Evolutionary conservation across 2,329 filamentous ascomycete genomes (phyloP).

Genomic region (Lecanicillium sp.): DNA sequence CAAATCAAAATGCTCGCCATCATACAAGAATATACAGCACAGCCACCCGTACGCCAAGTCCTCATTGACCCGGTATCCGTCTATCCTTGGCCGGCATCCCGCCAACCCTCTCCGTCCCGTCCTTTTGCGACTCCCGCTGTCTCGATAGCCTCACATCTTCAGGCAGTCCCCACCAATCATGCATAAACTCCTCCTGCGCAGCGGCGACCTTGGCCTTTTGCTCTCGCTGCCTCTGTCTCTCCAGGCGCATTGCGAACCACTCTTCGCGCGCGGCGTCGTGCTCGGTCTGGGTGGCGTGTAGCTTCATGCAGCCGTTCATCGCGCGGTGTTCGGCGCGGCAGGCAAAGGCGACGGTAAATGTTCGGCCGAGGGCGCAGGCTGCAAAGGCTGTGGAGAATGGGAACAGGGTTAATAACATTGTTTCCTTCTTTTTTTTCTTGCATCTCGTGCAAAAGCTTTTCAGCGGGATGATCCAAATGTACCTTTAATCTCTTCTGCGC

Average conservation of each 20-base stretch:
- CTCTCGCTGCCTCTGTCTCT: slow-evolving; percentile 61
- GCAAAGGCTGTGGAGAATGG: slow-evolving; percentile 64
- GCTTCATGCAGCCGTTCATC: slow-evolving; percentile 94
- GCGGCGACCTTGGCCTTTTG: slow-evolving; percentile 49
- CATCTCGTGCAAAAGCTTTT: neutral
- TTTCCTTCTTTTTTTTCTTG: neutral
- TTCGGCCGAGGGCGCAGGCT: slow-evolving; percentile 77
- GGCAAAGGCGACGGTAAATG: slow-evolving; percentile 77
- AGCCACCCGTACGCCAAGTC: no score
- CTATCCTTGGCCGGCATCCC: slow-evolving; percentile 38
- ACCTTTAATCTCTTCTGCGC: slow-evolving; percentile 74
- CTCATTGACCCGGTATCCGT: slow-evolving; percentile 6
- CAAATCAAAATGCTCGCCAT: slow-evolving; percentile 4
- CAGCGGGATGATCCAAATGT: slow-evolving; percentile 12
- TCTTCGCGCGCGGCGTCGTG: slow-evolving; percentile 85
- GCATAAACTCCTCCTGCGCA: slow-evolving; percentile 56
- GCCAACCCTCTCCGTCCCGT: slow-evolving; percentile 42
- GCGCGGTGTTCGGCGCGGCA: slow-evolving; percentile 70
- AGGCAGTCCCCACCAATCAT: slow-evolving; percentile 60
- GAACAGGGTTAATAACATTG: neutral
- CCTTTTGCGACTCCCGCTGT: slow-evolving; percentile 43
- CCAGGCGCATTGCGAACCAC: slow-evolving; percentile 76
- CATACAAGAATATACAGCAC: no score
- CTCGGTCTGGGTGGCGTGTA: slow-evolving; percentile 74
- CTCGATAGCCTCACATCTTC: slow-evolving; percentile 44